Base-by-base conservation (phyloP, 225 moss, liverwort and hornwort species). In the Polytrichum commune region DNA sequence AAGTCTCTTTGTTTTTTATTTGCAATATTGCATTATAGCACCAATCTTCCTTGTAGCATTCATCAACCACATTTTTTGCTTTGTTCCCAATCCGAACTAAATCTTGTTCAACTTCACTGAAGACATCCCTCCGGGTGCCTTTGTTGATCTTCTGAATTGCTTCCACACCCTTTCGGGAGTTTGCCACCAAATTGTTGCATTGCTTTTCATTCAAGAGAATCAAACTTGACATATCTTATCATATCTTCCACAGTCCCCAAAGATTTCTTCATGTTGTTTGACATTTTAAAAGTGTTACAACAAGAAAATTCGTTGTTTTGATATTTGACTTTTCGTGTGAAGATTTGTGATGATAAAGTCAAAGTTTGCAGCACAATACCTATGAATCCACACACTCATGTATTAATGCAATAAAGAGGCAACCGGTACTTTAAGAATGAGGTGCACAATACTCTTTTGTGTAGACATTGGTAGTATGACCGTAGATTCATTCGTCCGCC, bases 1-100 rank as follows among this genome's bases (percentile, higher is more conserved):
- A 68, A 27, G 27, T 9, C 38, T 68, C 55, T 69, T 28, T 69
- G 24, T 69, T 69, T 29, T 70, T 61, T 7, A 61, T 25, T 35
- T 60, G 60, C 33, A 20, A 13, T 8, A 32, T 18, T 33, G 29
- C 55, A 69, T 5, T 29, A 0, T 7, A 27, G 22, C 5, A 9
- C 69, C 8, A 69, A 6, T 69, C 19, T 19, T 69, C 30, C 6
- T 28, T 19, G 19, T 56, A 69, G 57, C 69, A 69, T 22, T 69
- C 69, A 27, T 69, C 55, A 55, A 69, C 28, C 55, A 69, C 8
- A 28, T 19, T 29, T 29, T 30, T 67, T 13, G 22, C 53, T 5
- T 18, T 26, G 22, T 23, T 28, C 27, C 3, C 63, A 63, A 58
- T 58, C 8, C 23, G 58, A 23, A 58, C 6, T 6, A 58, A 58